Conservation (phyloP, 306 rosid genomes). For the Rubus idaeus region DNA sequence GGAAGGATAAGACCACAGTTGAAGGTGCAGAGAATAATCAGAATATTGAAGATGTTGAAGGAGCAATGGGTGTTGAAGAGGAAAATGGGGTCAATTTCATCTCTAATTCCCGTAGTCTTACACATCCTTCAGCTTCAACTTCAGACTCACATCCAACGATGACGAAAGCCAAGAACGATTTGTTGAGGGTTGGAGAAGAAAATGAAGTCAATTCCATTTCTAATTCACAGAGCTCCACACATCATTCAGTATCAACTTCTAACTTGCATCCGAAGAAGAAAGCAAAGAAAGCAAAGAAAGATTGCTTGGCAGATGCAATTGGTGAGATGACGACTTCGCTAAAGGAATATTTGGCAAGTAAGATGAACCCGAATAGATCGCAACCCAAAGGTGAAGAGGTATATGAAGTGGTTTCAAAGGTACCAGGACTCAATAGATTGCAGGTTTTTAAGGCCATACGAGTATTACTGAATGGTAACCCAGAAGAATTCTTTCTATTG, state of each 20-base stretch:
- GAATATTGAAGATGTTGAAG: background rate
- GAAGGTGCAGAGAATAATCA: background rate
- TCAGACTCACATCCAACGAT: background rate
- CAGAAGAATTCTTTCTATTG: background rate
- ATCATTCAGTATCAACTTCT: background rate
- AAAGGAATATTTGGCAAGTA: slow-evolving; percentile 2
- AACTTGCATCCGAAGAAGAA: background rate
- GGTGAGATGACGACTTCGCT: background rate
- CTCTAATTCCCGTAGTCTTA: background rate
- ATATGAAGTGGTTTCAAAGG: slow-evolving; percentile 6
- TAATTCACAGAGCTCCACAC: background rate
- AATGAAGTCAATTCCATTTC: background rate
- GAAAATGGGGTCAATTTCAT: slow-evolving; percentile 4
- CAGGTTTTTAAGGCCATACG: background rate
- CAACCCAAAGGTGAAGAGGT: slow-evolving; percentile 3
- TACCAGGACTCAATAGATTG: background rate
- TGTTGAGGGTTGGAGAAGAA: background rate
- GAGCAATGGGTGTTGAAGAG: background rate
- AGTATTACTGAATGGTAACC: background rate
- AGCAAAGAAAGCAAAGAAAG: background rate
- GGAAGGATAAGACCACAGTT: background rate
- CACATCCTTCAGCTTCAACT: background rate
- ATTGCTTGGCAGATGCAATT: background rate
- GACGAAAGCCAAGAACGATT: background rate
- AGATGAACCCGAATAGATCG: background rate